phyloP scores from a whole-genome alignment of 2,329 filamentous ascomycete genomes.

The Stagonosporopsis chrysanthemi region DNA sequence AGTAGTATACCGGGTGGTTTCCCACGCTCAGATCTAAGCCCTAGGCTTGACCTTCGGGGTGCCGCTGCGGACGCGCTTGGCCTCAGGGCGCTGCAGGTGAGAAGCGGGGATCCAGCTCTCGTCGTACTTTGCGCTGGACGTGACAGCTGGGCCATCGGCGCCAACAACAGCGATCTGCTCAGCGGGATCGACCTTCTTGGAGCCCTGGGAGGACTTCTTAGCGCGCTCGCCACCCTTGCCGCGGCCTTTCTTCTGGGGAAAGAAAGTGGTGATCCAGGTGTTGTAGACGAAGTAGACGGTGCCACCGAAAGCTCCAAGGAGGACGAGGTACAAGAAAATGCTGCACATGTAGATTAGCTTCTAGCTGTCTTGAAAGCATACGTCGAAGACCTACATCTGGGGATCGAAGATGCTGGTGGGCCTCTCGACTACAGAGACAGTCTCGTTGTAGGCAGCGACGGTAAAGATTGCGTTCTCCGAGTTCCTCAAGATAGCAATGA shows the following conservation, averaged over 20 bases:
- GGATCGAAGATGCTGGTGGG: conserved; percentile 92
- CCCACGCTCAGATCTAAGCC: conserved; percentile 13
- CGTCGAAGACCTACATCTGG: conserved; percentile 75
- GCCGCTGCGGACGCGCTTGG: conserved; percentile 64
- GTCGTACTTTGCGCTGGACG: conserved; percentile 80
- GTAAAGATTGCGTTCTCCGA: conserved; percentile 74
- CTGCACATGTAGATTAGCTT: conserved; percentile 57
- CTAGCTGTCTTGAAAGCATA: not conserved
- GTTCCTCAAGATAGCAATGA: conserved; percentile 77
- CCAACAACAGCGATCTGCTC: conserved; percentile 70
- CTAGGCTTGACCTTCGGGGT: conserved; percentile 51
- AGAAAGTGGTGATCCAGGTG: conserved; percentile 95
- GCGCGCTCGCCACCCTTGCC: conserved; percentile 71
- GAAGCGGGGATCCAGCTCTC: conserved; percentile 92
- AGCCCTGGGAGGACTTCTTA: conserved; percentile 66
- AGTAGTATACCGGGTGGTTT: not conserved
- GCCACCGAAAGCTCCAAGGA: conserved; percentile 77
- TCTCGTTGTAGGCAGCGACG: conserved; percentile 79
- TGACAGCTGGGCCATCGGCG: conserved; percentile 73
- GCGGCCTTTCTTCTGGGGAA: conserved; percentile 77
- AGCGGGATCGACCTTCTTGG: conserved; percentile 71
- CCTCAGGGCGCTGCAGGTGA: conserved; percentile 86
- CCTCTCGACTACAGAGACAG: conserved; percentile 86
- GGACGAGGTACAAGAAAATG: conserved; percentile 96
- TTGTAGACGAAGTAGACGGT: conserved; percentile 97